Conservation (phyloP, 768 basidiomycete species). For the Lactarius pseudohatsudake region DNA sequence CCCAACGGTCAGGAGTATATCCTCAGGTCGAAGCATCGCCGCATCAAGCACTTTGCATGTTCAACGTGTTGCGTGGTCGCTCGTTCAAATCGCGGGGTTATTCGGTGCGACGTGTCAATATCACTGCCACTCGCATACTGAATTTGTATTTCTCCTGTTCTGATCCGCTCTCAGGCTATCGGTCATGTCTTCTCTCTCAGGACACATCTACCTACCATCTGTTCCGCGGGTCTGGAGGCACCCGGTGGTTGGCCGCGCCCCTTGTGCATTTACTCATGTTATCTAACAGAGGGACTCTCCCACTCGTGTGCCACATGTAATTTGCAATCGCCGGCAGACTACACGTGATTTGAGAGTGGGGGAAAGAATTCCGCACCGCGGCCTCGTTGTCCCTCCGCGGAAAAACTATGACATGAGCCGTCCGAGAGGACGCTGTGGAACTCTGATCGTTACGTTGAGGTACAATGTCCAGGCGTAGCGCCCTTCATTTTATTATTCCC, state of each 20-base stretch:
- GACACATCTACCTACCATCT: no score
- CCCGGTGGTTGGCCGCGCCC: no score
- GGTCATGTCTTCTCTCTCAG: no score
- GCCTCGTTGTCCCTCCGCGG: background rate
- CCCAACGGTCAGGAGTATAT: background rate
- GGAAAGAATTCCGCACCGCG: background rate
- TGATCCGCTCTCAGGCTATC: background rate
- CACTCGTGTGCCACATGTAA: background rate
- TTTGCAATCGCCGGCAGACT: background rate
- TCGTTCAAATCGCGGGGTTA: background rate
- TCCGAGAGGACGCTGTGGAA: background rate
- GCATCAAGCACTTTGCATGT: background rate
- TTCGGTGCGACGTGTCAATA: background rate
- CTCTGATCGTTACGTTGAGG: background rate
- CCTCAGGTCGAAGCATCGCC: background rate
- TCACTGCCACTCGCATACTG: background rate
- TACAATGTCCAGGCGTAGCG: background rate
- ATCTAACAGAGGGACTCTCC: background rate
- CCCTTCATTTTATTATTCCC: background rate
- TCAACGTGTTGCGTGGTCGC: background rate
- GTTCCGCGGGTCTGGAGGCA: no score
- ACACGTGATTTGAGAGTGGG: background rate
- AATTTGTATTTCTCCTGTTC: background rate
- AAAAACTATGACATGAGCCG: background rate
- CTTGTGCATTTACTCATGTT: no score